These are phyloP conservation scores for Holtermannia corniformis DNA, from an alignment of 768 basidiomycete genomes.

Conservation along the genomic window DNA sequence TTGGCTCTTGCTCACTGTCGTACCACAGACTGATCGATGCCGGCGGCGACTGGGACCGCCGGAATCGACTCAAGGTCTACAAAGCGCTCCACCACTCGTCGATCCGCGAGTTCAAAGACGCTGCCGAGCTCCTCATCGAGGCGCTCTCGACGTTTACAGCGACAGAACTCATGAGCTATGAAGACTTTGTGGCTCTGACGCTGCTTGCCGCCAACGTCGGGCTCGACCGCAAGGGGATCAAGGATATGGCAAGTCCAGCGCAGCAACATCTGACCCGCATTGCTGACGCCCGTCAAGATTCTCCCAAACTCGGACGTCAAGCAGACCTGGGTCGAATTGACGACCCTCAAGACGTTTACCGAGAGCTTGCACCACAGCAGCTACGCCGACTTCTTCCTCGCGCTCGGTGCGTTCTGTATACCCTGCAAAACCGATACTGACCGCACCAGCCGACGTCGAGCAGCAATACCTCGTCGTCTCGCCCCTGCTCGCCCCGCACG, in stretches of 20 bases:
- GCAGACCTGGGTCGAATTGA: background rate
- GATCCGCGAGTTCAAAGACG: conserved; percentile 83
- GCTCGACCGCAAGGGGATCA: conserved; percentile 71
- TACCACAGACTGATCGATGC: conserved; percentile 68
- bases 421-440: background rate
- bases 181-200: conserved; percentile 77
- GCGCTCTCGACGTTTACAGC: conserved; percentile 92
- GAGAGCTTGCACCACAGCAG: conserved; percentile 86
- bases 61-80: conserved; percentile 95
- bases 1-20: background rate
- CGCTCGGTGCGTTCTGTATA: conserved; percentile 54
- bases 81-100: conserved; percentile 73
- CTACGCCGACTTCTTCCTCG: conserved; percentile 86
- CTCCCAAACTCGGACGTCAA: no score
- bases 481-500: conserved; percentile 72
- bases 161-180: conserved; percentile 74
- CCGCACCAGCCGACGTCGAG: conserved; percentile 65
- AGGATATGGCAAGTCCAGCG: conserved; percentile 62
- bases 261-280: background rate
- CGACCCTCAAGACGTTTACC: conserved; percentile 69
- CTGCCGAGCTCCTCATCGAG: conserved; percentile 75
- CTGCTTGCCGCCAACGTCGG: conserved; percentile 70
- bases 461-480: conserved; percentile 79
- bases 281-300: background rate
- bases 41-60: conserved; percentile 96